Evolutionary conservation across 768 basidiomycete species (phyloP).

Genomic region (Amanita fuliginea): DNA sequence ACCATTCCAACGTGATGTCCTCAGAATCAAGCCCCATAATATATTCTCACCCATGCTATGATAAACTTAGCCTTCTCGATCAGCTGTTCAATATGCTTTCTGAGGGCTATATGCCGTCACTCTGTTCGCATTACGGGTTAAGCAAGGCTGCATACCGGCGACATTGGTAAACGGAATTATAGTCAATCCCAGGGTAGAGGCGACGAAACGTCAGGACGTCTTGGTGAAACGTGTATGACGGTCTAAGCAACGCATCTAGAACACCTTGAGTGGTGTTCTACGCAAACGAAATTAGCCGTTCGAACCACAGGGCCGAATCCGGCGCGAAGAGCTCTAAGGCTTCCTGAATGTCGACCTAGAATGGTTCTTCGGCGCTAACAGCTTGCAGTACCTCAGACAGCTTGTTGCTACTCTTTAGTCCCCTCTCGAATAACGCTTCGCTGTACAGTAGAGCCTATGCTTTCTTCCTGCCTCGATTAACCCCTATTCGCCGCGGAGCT

Average conservation of each 20-base stretch:
- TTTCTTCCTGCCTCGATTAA: background rate
- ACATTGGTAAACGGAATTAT: background rate
- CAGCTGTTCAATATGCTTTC: background rate
- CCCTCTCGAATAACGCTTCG: background rate
- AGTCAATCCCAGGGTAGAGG: background rate
- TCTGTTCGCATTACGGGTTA: background rate
- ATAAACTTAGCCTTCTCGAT: background rate
- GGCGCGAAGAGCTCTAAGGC: background rate
- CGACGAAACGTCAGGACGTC: background rate
- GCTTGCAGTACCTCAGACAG: conserved; percentile 2
- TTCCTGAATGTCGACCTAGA: background rate
- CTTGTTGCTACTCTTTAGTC: background rate
- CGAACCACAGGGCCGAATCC: background rate
- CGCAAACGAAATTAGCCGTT: background rate
- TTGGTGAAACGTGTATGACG: background rate
- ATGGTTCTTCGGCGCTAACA: background rate
- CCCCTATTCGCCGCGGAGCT: conserved; percentile 4
- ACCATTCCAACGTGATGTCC: background rate
- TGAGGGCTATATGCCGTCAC: background rate
- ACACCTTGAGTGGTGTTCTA: background rate
- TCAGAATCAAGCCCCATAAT: background rate
- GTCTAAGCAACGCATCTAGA: background rate
- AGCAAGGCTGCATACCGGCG: background rate
- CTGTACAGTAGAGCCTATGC: background rate
- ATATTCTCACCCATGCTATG: background rate